Evolutionary conservation across 768 basidiomycete species (phyloP).

Genomic region (Macrolepiota albuminosa): DNA sequence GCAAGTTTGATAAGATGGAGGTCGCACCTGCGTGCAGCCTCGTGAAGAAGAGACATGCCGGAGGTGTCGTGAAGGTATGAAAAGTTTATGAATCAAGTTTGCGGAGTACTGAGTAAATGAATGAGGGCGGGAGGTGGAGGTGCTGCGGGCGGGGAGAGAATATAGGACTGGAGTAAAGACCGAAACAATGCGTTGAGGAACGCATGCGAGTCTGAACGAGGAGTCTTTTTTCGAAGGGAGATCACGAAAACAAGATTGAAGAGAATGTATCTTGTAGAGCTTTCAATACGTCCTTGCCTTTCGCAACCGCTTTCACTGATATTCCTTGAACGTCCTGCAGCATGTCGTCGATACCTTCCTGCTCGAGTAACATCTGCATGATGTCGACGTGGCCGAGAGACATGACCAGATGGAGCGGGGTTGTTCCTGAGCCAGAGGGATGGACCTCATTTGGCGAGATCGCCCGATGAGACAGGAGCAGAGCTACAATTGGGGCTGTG

Average conservation of each 20-base stretch:
- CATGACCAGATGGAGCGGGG: conserved; percentile 64
- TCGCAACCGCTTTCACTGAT: conserved; percentile 70
- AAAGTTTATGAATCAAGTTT: conserved; percentile 69
- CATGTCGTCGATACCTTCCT: conserved; percentile 78
- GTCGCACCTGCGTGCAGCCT: conserved; percentile 80
- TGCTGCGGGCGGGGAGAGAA: conserved; percentile 46
- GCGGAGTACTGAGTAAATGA: conserved; percentile 61
- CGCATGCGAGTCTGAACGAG: conserved; percentile 46
- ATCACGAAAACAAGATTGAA: background rate
- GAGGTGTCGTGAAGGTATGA: conserved; percentile 76
- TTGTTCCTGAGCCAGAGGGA: conserved; percentile 70
- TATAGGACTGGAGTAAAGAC: conserved; percentile 68
- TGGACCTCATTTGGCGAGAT: conserved; percentile 78
- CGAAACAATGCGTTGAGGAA: conserved; percentile 72
- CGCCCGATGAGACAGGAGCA: conserved; percentile 66
- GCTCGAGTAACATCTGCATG: conserved; percentile 71
- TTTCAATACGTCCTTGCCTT: conserved; percentile 57
- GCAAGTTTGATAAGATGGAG: conserved; percentile 79
- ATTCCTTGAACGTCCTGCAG: conserved; percentile 60
- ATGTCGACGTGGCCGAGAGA: conserved; percentile 69
- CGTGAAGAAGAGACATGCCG: conserved; percentile 79
- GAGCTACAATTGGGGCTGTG: conserved; percentile 61
- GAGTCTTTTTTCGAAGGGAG: background rate
- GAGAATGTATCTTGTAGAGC: conserved; percentile 61
- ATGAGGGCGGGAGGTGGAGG: conserved; percentile 43